phyloP scores from a whole-genome alignment of 352 stramenopile species.

The Peronospora tabacina region DNA sequence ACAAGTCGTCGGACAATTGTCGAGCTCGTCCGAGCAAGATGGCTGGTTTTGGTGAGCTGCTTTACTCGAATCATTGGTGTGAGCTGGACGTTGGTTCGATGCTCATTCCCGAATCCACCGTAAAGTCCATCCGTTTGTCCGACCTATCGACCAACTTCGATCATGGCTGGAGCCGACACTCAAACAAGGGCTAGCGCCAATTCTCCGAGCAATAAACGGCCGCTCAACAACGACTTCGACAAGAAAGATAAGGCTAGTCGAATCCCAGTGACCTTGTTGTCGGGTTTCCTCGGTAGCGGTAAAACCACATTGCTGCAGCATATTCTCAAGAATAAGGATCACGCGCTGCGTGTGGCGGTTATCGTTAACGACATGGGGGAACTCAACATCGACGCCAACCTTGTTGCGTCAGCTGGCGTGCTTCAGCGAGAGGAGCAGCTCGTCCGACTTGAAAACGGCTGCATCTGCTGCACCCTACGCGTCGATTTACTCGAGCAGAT shows the following conservation, averaged over 20 bases:
- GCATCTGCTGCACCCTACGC: constrained; percentile 88
- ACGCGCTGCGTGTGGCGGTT: constrained; percentile 66
- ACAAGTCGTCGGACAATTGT: constrained; percentile 9
- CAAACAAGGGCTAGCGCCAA: constrained; percentile 15
- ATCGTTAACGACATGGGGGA: constrained; percentile 90
- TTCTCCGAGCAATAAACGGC: constrained; percentile 24
- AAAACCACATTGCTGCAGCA: constrained; percentile 93
- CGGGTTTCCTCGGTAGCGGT: constrained; percentile 90
- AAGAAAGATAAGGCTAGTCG: constrained; percentile 14
- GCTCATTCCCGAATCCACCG: constrained; percentile 26
- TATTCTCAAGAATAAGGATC: constrained; percentile 79
- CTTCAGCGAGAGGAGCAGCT: constrained; percentile 81
- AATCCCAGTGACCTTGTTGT: constrained; percentile 90
- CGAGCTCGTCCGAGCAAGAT: not conserved
- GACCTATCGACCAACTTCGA: not conserved
- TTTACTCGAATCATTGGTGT: not conserved
- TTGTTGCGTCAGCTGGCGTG: constrained; percentile 46
- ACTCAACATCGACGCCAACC: constrained; percentile 84
- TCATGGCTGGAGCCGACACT: not conserved
- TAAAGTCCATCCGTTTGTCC: constrained; percentile 7
- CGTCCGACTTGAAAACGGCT: constrained; percentile 83
- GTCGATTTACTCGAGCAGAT: constrained; percentile 84
- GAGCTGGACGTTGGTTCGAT: no score
- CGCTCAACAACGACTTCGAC: constrained; percentile 9
- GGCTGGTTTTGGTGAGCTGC: not conserved